phyloP scores from a whole-genome alignment of 768 basidiomycete species.

The Mycena rosella region DNA sequence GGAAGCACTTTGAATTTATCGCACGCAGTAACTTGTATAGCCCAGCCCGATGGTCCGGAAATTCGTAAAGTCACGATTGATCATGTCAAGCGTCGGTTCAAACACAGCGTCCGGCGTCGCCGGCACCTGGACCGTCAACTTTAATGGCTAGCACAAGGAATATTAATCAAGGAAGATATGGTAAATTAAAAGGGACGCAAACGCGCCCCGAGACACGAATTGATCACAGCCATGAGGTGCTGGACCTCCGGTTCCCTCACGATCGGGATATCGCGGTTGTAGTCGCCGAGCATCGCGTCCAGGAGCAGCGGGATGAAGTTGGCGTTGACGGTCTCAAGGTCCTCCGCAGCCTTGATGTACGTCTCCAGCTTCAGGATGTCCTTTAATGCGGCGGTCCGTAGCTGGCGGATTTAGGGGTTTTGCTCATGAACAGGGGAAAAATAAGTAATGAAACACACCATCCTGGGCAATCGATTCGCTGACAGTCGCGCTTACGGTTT shows the following conservation, averaged over 20 bases:
- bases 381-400: slow-evolving; percentile 98
- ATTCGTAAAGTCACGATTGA: slow-evolving; percentile 99
- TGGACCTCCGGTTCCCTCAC: slow-evolving; percentile 97
- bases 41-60: slow-evolving; percentile 95
- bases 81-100: slow-evolving; percentile 97
- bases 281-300: slow-evolving; percentile 97
- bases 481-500: slow-evolving; percentile 96
- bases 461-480: slow-evolving; percentile 91
- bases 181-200: neutral
- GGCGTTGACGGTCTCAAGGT: slow-evolving; percentile 90
- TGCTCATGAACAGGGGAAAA: slow-evolving; percentile 52
- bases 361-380: slow-evolving; percentile 97
- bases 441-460: slow-evolving; percentile 61
- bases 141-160: slow-evolving; percentile 66
- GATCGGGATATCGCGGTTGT: slow-evolving; percentile 91
- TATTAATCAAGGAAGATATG: slow-evolving; percentile 17
- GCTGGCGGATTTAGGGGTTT: slow-evolving; percentile 94
- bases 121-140: slow-evolving; percentile 93
- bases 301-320: slow-evolving; percentile 96
- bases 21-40: slow-evolving; percentile 96
- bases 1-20: slow-evolving; percentile 95
- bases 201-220: slow-evolving; percentile 86
- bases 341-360: slow-evolving; percentile 97
- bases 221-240: slow-evolving; percentile 97
- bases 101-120: slow-evolving; percentile 97